A percentile compares a stretch with the other conserved stretches of the same genome.
Conservation (phyloP, 768 basidiomycete genomes). For the Macrolepiota dolichaula region DNA sequence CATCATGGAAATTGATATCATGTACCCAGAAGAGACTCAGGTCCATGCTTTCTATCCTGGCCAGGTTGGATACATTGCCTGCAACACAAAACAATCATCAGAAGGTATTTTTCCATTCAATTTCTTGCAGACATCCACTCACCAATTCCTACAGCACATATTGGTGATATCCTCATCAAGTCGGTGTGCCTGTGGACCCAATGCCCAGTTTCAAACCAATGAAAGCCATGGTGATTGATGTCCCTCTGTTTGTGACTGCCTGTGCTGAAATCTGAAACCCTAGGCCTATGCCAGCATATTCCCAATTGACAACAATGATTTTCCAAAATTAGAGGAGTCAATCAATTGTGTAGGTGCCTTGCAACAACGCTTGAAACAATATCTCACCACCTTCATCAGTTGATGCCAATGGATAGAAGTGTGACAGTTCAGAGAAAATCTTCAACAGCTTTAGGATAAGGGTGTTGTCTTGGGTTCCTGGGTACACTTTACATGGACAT, state of each 20-base stretch:
- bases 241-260: neutral
- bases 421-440: slow-evolving; percentile 93
- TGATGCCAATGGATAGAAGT: slow-evolving; percentile 83
- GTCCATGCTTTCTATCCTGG: slow-evolving; percentile 66
- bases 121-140: neutral
- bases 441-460: slow-evolving; percentile 92
- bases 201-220: slow-evolving; percentile 90
- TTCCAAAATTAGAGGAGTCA: slow-evolving; percentile 93
- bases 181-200: slow-evolving; percentile 71
- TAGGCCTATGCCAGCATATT: slow-evolving; percentile 95
- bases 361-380: slow-evolving; percentile 15
- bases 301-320: slow-evolving; percentile 88
- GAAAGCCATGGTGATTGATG: slow-evolving; percentile 78
- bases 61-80: slow-evolving; percentile 87
- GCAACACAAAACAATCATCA: slow-evolving; percentile 96
- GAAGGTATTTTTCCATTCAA: slow-evolving; percentile 56
- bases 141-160: slow-evolving; percentile 56
- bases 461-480: slow-evolving; percentile 90
- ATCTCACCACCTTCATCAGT: slow-evolving; percentile 32
- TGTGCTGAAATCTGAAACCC: slow-evolving; percentile 1
- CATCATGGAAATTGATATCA: slow-evolving; percentile 81
- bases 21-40: slow-evolving; percentile 87
- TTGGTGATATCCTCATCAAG: slow-evolving; percentile 87
- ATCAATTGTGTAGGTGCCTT: slow-evolving; percentile 68
- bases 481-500: slow-evolving; percentile 97